phyloP scores from a whole-genome alignment of 306 rosid genomes.

The Adenanthera pavonina region DNA sequence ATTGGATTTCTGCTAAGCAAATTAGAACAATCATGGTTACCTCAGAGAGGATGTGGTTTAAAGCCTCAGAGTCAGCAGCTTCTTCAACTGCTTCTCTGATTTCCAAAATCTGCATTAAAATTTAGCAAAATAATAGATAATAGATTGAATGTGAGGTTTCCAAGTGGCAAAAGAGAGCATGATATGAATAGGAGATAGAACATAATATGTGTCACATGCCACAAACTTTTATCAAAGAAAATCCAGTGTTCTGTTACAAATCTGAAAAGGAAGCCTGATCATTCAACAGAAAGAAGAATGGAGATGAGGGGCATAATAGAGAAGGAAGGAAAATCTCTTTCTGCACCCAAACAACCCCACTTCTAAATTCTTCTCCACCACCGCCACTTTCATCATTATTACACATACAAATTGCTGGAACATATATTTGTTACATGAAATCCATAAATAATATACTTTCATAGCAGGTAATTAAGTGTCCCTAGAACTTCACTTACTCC shows the following conservation, averaged over 20 bases:
- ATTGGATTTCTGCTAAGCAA: slow-evolving; percentile 28
- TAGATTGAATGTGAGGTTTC: slow-evolving; percentile 19
- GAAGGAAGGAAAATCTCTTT: slow-evolving; percentile 1
- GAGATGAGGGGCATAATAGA: background rate
- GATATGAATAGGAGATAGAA: background rate
- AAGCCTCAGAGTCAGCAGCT: slow-evolving; percentile 65
- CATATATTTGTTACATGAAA: background rate
- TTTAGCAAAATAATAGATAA: slow-evolving; percentile 11
- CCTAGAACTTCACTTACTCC: background rate
- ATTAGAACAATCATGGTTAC: slow-evolving; percentile 46
- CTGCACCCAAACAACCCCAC: background rate
- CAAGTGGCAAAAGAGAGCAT: background rate
- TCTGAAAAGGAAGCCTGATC: slow-evolving; percentile 1
- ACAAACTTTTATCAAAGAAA: background rate
- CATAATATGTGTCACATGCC: slow-evolving; percentile 9
- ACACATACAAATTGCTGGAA: background rate
- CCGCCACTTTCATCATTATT: slow-evolving; percentile 11
- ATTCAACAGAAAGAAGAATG: background rate
- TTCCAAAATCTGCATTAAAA: slow-evolving; percentile 79
- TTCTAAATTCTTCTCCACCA: background rate
- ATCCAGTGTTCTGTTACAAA: slow-evolving; percentile 6
- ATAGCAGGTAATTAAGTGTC: slow-evolving; percentile 18
- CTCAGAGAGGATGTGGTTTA: slow-evolving; percentile 70
- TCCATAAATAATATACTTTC: slow-evolving; percentile 4
- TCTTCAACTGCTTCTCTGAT: slow-evolving; percentile 95